A percentile compares a stretch with the other conserved stretches of the same genome.
phyloP scores from a whole-genome alignment of 2,329 filamentous ascomycete species.

The Xylariaceae sp. region DNA sequence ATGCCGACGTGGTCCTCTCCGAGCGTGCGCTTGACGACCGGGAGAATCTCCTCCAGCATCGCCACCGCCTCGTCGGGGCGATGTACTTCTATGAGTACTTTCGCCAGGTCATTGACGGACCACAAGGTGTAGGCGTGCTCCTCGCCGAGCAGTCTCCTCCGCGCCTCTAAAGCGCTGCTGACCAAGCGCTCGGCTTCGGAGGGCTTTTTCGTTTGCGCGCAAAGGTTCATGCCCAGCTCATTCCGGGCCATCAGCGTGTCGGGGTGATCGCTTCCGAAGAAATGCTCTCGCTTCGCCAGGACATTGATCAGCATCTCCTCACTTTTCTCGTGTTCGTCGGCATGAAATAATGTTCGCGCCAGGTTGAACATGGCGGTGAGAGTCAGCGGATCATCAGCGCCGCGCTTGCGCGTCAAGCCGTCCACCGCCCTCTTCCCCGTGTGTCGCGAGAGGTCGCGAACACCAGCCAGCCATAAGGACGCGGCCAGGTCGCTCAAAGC shows the following conservation, averaged over 20 bases:
- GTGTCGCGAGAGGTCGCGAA: slow-evolving; percentile 5
- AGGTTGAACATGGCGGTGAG: slow-evolving; percentile 24
- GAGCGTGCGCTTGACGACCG: slow-evolving; percentile 7
- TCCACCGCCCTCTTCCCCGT: slow-evolving; percentile 9
- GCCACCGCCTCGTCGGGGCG: slow-evolving; percentile 14
- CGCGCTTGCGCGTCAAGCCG: slow-evolving; percentile 8
- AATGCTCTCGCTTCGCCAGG: slow-evolving; percentile 7
- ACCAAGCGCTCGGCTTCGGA: no score
- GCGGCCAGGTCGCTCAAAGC: no score
- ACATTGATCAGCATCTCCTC: slow-evolving; percentile 11
- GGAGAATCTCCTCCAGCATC: slow-evolving; percentile 14
- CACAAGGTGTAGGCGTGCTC: slow-evolving; percentile 28
- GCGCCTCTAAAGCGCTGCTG: no score
- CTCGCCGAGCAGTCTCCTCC: slow-evolving; percentile 23
- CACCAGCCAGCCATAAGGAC: slow-evolving; percentile 14
- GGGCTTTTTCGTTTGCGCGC: no score
- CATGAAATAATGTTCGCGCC: slow-evolving; percentile 17
- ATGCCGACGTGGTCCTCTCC: slow-evolving; percentile 8
- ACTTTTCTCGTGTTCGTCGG: slow-evolving; percentile 11
- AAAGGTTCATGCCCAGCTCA: slow-evolving; percentile 7
- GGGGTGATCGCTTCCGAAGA: slow-evolving; percentile 17
- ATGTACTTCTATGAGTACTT: slow-evolving; percentile 20
- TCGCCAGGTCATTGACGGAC: slow-evolving; percentile 25
- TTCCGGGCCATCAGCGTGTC: slow-evolving; percentile 19
- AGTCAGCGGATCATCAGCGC: slow-evolving; percentile 18